These are phyloP conservation scores for Podospora pseudocomata DNA, from an alignment of 495 filamentous ascomycete genomes.

Conservation along the genomic window DNA sequence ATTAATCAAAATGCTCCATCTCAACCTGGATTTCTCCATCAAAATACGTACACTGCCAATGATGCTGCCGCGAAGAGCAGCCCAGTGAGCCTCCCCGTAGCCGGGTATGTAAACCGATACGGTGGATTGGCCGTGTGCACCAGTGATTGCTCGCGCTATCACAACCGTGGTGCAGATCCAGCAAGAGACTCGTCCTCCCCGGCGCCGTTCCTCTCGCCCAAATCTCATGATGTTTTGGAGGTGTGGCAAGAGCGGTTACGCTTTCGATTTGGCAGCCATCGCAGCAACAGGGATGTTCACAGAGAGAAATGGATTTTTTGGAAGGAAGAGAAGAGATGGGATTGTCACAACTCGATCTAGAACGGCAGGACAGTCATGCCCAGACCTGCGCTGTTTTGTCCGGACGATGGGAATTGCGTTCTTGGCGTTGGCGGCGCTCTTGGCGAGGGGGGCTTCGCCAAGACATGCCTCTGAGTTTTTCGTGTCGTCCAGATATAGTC, in stretches of 20 bases:
- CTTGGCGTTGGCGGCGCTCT: neutral
- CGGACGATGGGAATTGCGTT: neutral
- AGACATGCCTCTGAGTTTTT: neutral
- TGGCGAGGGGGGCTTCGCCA: neutral
- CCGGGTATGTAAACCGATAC: slow-evolving; percentile 38
- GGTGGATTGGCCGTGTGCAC: slow-evolving; percentile 23
- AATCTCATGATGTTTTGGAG: slow-evolving; percentile 9
- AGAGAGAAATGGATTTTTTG: neutral
- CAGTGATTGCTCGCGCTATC: neutral
- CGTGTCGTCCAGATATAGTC: neutral
- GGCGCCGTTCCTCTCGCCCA: neutral
- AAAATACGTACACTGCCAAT: slow-evolving; percentile 32
- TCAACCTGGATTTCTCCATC: neutral
- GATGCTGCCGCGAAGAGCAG: slow-evolving; percentile 35
- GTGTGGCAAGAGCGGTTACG: neutral
- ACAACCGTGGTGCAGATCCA: neutral
- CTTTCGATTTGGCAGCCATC: neutral
- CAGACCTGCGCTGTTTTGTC: neutral
- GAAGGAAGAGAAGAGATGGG: neutral
- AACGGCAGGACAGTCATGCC: neutral
- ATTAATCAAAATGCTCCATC: neutral
- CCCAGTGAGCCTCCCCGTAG: slow-evolving; percentile 31
- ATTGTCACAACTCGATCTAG: neutral
- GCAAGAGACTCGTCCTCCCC: neutral
- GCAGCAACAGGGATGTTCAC: neutral